phyloP scores from a whole-genome alignment of 345 rosid species.

The Leavenworthia alabamica region DNA sequence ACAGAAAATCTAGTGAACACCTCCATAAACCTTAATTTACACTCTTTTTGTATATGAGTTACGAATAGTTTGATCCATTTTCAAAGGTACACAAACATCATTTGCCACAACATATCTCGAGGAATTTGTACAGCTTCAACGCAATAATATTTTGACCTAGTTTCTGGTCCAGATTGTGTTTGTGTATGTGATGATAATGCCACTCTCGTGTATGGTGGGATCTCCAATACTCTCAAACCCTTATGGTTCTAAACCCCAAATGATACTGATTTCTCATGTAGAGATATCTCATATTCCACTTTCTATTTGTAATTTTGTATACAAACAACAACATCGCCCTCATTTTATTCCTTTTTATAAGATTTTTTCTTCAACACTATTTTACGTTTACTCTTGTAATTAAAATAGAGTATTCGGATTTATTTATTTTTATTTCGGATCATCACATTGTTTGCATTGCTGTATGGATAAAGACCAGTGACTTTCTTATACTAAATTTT shows the following conservation, averaged over 20 bases:
- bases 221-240: conserved; percentile 20
- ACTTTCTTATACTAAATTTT: neutral
- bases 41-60: too few species aligned
- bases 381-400: neutral
- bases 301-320: conserved; percentile 23
- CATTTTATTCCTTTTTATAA: conserved; percentile 14
- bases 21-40: too few species aligned
- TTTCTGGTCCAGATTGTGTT: neutral
- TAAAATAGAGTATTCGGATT: conserved; percentile 3
- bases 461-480: conserved; percentile 10
- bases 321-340: conserved; percentile 29
- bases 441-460: conserved; percentile 12
- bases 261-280: conserved; percentile 27
- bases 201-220: conserved; percentile 24
- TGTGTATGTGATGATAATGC: conserved; percentile 8
- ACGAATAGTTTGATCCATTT: too few species aligned
- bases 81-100: too few species aligned
- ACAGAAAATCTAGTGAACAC: too few species aligned
- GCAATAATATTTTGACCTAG: conserved; percentile 1
- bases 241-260: conserved; percentile 15
- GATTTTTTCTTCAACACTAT: neutral
- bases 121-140: neutral
- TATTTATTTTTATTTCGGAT: neutral
- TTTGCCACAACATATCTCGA: too few species aligned
- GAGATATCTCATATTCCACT: conserved; percentile 29